Base-by-base conservation (phyloP, 2,329 filamentous ascomycete genomes). In the Colletotrichum brevisporum region DNA sequence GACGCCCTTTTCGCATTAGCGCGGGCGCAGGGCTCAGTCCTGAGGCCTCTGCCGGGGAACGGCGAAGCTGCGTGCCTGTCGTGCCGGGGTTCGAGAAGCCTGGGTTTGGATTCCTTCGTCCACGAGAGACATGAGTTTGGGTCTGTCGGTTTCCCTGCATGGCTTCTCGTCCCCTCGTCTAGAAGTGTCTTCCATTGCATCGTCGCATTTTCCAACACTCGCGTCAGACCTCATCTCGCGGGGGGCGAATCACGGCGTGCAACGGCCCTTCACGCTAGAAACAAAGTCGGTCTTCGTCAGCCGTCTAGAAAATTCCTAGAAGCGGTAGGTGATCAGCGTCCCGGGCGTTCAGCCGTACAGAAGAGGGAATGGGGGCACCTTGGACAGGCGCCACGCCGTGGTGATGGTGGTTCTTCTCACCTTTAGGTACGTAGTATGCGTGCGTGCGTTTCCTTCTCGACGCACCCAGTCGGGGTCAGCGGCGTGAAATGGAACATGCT, bases 21-120 rank as follows among this genome's bases (percentile, higher is more conserved):
- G 68, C 65, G 68, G 68, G 68, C 68, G 68, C 54, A 68, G 60
- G 64, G 45, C 64, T 69, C 58, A 69, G 68, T 41, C 62, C 59
- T 58, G 54, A 63, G 60, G 54, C 50, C 15, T 16, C 31, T 50
- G 27, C 31, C 12, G 50, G 50, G 36, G 54, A 36, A 69, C 27
- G 62, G 50, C 51, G 36, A 57, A 18, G 18, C 16, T 27, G 41
- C 18, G 27, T 48, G 31, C 27, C 31, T 2, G 16, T 51, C 16
- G 36, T 36, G 45, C 45, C 45, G 45, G 45, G 45, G 45, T 62
- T 62, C 59, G 21, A 62, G 63, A 55, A 55, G 56, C 10, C 56
- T 39, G 56, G 45, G 27, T 26, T 18, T 24, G 26, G 6, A 26
- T 41, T 39, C 56, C 27, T 50, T 39, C 45, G 43, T 27, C 9